Evolutionary conservation across 495 filamentous ascomycete genomes (phyloP).

Genomic region (Haplographium delicatum): DNA sequence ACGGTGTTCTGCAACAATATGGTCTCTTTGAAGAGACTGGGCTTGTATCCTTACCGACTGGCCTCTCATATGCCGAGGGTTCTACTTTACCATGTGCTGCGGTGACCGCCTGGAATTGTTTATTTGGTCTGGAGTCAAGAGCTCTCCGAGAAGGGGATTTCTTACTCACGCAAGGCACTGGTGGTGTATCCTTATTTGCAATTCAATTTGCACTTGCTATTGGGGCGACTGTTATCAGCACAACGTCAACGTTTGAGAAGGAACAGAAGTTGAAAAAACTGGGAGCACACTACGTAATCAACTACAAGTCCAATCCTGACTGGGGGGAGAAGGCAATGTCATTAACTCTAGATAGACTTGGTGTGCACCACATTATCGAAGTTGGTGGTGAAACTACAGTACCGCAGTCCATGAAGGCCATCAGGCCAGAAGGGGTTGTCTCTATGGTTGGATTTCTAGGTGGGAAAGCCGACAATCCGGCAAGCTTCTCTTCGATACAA

Average conservation of each 20-base stretch:
- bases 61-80: conserved; percentile 55
- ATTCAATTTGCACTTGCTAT: conserved; percentile 79
- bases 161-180: conserved; percentile 63
- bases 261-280: conserved; percentile 59
- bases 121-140: conserved; percentile 55
- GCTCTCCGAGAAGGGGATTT: conserved; percentile 62
- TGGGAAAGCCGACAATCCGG: too few relatives aligned
- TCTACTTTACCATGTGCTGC: conserved; percentile 66
- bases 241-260: conserved; percentile 65
- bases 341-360: conserved; percentile 50
- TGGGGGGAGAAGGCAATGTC: conserved; percentile 70
- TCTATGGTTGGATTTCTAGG: conserved; percentile 52
- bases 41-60: conserved; percentile 55
- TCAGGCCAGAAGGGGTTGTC: conserved; percentile 61
- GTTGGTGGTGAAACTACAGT: conserved; percentile 64
- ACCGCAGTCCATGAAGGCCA: conserved; percentile 53
- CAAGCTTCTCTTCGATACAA: too few relatives aligned
- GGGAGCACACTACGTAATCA: conserved; percentile 71
- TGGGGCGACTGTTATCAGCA: conserved; percentile 73
- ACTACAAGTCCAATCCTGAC: conserved; percentile 63
- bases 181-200: conserved; percentile 46
- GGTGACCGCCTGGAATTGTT: conserved; percentile 73
- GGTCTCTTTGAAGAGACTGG: conserved; percentile 58
- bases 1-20: conserved; percentile 67
- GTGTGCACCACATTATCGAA: conserved; percentile 69